A percentile compares a stretch with the other conserved stretches of the same genome.
Conservation (phyloP, 441 rosid genomes). For the Gossypium davidsonii region DNA sequence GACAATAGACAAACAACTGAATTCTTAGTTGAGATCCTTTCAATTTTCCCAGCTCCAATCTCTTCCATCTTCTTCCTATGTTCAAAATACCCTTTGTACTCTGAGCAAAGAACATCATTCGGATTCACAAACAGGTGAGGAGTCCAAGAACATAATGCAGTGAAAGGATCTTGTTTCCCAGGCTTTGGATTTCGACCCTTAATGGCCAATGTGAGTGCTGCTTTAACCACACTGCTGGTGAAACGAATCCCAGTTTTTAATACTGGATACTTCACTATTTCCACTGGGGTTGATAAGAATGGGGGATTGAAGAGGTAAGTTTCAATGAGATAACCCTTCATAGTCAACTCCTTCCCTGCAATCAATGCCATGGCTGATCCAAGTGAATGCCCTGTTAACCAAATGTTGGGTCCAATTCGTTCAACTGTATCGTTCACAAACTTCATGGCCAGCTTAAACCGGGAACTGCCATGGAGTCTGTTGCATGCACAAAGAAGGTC, state of each 20-base stretch:
- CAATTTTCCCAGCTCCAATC: constrained; percentile 31
- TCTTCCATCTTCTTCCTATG: constrained; percentile 39
- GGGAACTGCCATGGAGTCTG: constrained; percentile 29
- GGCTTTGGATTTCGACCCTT: constrained; percentile 22
- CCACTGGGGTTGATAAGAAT: constrained; percentile 32
- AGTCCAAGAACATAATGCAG: constrained; percentile 31
- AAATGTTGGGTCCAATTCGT: constrained; percentile 19
- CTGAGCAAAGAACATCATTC: constrained; percentile 35
- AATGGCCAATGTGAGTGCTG: constrained; percentile 27
- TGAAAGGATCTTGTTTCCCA: constrained; percentile 23
- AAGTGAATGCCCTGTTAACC: constrained; percentile 49
- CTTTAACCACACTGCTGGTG: constrained; percentile 30
- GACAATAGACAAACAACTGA: constrained; percentile 28
- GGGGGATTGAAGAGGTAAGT: constrained; percentile 47
- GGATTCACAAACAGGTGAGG: constrained; percentile 37
- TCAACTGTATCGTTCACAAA: constrained; percentile 23
- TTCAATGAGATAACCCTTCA: constrained; percentile 26
- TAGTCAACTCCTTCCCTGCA: constrained; percentile 38
- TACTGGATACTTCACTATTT: constrained; percentile 24
- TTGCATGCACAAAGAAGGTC: constrained; percentile 26
- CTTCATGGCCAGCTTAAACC: constrained; percentile 34
- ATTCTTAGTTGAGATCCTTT: constrained; percentile 29
- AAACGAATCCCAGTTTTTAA: constrained; percentile 31
- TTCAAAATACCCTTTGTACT: constrained; percentile 38
- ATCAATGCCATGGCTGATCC: constrained; percentile 47